A percentile compares a stretch with the other conserved stretches of the same genome.
phyloP scores from a whole-genome alignment of 352 stramenopile genomes.

The Phytophthora colocasiae region DNA sequence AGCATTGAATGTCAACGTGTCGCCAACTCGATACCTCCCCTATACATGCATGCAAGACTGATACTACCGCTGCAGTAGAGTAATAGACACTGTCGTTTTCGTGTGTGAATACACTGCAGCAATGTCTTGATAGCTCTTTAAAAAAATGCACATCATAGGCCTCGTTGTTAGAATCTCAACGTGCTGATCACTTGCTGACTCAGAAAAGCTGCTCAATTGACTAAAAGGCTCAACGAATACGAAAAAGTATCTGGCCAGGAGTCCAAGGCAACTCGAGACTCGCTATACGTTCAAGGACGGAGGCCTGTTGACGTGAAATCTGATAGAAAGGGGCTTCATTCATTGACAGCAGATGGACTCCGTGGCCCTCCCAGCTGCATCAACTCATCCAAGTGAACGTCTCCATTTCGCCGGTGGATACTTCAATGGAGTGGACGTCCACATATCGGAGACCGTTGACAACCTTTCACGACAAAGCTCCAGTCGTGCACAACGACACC shows the following conservation, averaged over 20 bases:
- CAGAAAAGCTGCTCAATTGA: not conserved
- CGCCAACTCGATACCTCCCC: conserved; percentile 7
- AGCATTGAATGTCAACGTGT: conserved; percentile 2
- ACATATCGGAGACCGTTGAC: conserved; percentile 18
- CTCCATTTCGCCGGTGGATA: conserved; percentile 6
- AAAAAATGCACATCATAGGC: no score
- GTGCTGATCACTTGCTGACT: conserved; percentile 16
- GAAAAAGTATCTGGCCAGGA: not conserved
- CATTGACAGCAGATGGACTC: conserved; percentile 9
- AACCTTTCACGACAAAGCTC: conserved; percentile 9
- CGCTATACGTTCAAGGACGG: not conserved
- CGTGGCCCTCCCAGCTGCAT: conserved; percentile 14
- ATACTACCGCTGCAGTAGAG: not conserved
- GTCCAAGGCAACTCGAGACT: not conserved
- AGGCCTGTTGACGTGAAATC: conserved; percentile 17
- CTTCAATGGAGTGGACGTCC: conserved; percentile 13
- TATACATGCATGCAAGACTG: conserved; percentile 12
- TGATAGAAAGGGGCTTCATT: conserved; percentile 17
- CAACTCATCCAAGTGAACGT: conserved; percentile 8
- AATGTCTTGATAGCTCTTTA: not conserved
- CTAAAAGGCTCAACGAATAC: conserved; percentile 7
- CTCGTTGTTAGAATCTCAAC: not conserved
- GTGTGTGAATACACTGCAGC: not conserved
- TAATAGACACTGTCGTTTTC: not conserved
- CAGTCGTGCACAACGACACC: conserved; percentile 4